phyloP scores from a whole-genome alignment of 1,284 basidiomycete species.

The Pterula multifida region DNA sequence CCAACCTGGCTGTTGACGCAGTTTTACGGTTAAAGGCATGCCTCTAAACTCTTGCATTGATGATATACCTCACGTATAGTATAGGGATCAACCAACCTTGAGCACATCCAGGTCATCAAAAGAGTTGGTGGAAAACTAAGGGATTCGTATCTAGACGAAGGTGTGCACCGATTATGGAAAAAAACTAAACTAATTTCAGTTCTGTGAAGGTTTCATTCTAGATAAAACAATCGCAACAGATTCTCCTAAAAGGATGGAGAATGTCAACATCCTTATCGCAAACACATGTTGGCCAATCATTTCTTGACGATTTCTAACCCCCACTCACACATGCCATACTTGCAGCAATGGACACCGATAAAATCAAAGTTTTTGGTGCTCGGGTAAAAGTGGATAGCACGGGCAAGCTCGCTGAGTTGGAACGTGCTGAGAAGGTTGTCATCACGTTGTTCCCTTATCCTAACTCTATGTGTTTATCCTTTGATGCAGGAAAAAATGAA shows the following conservation, averaged over 20 bases:
- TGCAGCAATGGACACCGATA: conserved; percentile 97
- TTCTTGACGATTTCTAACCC: neutral
- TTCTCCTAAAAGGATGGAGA: conserved; percentile 90
- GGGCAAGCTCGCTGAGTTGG: conserved; percentile 93
- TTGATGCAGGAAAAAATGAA: conserved; percentile 90
- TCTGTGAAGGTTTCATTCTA: conserved; percentile 80
- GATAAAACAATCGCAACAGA: conserved; percentile 95
- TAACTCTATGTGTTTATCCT: conserved; percentile 2
- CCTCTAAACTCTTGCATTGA: neutral
- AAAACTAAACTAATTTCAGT: neutral
- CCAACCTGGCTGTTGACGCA: conserved; percentile 95
- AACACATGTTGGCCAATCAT: conserved; percentile 70
- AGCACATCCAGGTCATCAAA: conserved; percentile 99
- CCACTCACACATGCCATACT: conserved; percentile 2
- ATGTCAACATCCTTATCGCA: conserved; percentile 94
- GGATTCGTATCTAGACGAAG: conserved; percentile 97
- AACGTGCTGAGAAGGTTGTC: conserved; percentile 80
- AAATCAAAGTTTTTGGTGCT: conserved; percentile 98
- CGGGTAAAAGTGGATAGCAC: conserved; percentile 93
- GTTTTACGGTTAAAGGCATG: conserved; percentile 83
- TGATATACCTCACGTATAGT: conserved; percentile 3
- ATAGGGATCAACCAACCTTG: conserved; percentile 89
- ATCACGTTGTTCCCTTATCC: neutral
- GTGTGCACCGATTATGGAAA: conserved; percentile 24
- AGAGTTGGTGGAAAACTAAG: conserved; percentile 98